Evolutionary conservation across 108 stramenopile species (phyloP).

Genomic region (Stephanodiscus minutulus): DNA sequence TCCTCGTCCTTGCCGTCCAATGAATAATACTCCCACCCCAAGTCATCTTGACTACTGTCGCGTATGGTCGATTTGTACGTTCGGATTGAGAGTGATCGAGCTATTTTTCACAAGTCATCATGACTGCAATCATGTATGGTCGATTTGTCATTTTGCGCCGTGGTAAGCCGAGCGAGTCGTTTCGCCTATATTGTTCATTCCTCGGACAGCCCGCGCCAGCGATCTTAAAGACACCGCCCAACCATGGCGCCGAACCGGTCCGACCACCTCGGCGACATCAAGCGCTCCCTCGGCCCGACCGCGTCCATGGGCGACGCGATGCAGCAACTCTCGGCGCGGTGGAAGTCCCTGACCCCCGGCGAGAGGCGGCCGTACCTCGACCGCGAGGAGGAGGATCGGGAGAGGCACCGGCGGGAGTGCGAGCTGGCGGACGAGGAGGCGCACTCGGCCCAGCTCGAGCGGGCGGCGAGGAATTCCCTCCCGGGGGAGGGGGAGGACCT

Average conservation of each 20-base stretch:
- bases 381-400: slow-evolving; percentile 66
- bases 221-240: slow-evolving; percentile 58
- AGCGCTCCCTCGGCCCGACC: slow-evolving; percentile 54
- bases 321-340: slow-evolving; percentile 75
- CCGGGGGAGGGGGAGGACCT: slow-evolving; percentile 61
- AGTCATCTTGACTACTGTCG: too few species aligned
- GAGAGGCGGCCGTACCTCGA: slow-evolving; percentile 56
- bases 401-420: slow-evolving; percentile 73
- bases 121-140: too few species aligned
- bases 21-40: too few species aligned
- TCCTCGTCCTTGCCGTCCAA: too few species aligned
- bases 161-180: too few species aligned
- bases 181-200: too few species aligned
- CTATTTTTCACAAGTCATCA: too few species aligned
- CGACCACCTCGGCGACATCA: slow-evolving; percentile 65
- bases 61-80: too few species aligned
- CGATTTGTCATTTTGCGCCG: too few species aligned
- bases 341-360: slow-evolving; percentile 61
- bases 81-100: too few species aligned
- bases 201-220: too few species aligned
- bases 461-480: slow-evolving; percentile 47
- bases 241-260: slow-evolving; percentile 79
- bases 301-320: slow-evolving; percentile 83
- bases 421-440: slow-evolving; percentile 70
- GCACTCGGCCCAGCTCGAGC: slow-evolving; percentile 55